Percentiles rank a stretch among this genome's conserved stretches.
phyloP scores from a whole-genome alignment of 2,329 filamentous ascomycete genomes.

The Microsporum canis region DNA sequence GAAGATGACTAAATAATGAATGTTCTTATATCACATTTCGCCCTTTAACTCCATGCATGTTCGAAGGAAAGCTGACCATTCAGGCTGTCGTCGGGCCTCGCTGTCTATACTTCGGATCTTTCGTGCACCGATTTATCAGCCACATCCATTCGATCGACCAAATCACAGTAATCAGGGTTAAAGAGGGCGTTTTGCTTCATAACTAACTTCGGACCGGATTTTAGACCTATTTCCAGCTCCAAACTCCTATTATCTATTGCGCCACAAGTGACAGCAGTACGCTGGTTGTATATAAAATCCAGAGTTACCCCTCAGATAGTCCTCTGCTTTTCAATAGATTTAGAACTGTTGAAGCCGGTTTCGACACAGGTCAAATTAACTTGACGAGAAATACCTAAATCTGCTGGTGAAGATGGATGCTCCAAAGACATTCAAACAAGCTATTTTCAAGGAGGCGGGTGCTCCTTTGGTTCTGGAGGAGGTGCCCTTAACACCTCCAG shows the following conservation, averaged over 20 bases:
- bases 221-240: not conserved
- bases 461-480: conserved; percentile 49
- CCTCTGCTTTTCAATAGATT: not conserved
- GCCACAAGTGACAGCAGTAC: not conserved
- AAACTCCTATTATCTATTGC: not conserved
- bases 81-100: not conserved
- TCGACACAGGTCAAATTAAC: not conserved
- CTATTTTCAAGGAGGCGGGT: conserved; percentile 45
- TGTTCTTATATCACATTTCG: not conserved
- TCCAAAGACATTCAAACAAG: conserved; percentile 57
- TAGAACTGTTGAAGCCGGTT: not conserved
- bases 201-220: not conserved
- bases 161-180: not conserved
- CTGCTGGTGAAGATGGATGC: conserved; percentile 21
- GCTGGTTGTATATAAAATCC: not conserved
- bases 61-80: not conserved
- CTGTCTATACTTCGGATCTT: too few relatives aligned
- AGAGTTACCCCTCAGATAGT: not conserved
- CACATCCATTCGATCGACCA: not conserved
- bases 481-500: conserved; percentile 46
- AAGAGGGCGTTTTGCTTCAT: not conserved
- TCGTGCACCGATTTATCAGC: not conserved
- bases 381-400: not conserved
- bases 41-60: not conserved
- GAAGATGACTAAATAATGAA: not conserved